Evolutionary conservation across 768 basidiomycete genomes (phyloP).

Genomic region (Kwoniella europaea): DNA sequence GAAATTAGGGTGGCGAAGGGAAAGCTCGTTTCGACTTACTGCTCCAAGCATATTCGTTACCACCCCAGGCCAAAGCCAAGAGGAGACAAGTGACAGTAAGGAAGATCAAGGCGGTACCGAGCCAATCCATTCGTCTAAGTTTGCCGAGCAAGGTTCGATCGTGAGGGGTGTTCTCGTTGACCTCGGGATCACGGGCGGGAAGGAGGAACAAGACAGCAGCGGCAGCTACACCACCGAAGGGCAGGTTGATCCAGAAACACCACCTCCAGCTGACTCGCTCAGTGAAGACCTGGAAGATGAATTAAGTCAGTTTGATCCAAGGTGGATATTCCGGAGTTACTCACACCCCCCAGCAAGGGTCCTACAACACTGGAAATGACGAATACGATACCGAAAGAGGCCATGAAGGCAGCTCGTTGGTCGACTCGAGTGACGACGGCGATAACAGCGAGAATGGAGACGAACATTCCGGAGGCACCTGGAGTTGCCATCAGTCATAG

Average conservation of each 20-base stretch:
- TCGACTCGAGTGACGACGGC: constrained; percentile 50
- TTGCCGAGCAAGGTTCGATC: constrained; percentile 30
- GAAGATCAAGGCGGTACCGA: constrained; percentile 60
- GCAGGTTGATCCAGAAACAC: constrained; percentile 58
- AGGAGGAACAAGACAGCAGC: constrained; percentile 57
- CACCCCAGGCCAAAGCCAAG: constrained; percentile 64
- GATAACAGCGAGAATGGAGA: constrained; percentile 60
- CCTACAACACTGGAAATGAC: constrained; percentile 55
- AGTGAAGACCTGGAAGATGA: constrained; percentile 33
- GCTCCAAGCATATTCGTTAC: constrained; percentile 62
- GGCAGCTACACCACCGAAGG: constrained; percentile 52
- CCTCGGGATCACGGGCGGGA: constrained; percentile 52
- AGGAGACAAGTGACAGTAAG: constrained; percentile 59
- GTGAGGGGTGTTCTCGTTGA: constrained; percentile 35
- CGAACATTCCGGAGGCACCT: constrained; percentile 58
- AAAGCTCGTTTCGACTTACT: constrained; percentile 48
- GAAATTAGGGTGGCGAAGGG: too few relatives aligned
- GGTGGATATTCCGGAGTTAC: background rate
- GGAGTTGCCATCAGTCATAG: constrained; percentile 12
- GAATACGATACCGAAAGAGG: constrained; percentile 48
- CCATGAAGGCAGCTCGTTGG: constrained; percentile 54
- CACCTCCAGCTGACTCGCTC: constrained; percentile 60
- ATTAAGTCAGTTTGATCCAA: background rate
- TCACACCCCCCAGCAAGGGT: constrained; percentile 56
- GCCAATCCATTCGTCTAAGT: constrained; percentile 57